Conservation (phyloP, 768 basidiomycete species). For the Lactifluus pinguis region DNA sequence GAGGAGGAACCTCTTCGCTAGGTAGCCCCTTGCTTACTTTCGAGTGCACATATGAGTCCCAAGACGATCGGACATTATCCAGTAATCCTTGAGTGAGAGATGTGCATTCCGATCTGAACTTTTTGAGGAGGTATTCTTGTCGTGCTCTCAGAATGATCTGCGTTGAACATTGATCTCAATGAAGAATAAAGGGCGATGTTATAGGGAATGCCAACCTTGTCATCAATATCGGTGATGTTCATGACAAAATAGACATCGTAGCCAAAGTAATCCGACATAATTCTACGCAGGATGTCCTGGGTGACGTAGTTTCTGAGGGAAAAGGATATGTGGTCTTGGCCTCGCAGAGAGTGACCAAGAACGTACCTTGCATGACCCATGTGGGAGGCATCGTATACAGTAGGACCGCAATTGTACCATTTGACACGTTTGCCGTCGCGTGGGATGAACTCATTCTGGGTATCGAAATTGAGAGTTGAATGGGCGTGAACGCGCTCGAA, state of each 20-base stretch:
- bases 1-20: slow-evolving; percentile 35
- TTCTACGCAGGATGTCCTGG: slow-evolving; percentile 83
- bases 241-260: slow-evolving; percentile 98
- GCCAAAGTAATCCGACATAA: slow-evolving; percentile 92
- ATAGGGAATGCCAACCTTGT: slow-evolving; percentile 56
- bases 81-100: slow-evolving; percentile 52
- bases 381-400: slow-evolving; percentile 96
- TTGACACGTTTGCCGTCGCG: slow-evolving; percentile 66
- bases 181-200: slow-evolving; percentile 10
- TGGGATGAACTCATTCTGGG: slow-evolving; percentile 70
- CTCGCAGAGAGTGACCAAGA: not conserved
- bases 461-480: not conserved
- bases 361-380: slow-evolving; percentile 94
- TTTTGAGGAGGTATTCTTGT: slow-evolving; percentile 62
- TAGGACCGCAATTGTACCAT: slow-evolving; percentile 99
- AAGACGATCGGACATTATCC: slow-evolving; percentile 47
- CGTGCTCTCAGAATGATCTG: slow-evolving; percentile 93
- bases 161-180: not conserved
- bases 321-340: not conserved
- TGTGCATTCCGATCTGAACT: slow-evolving; percentile 45
- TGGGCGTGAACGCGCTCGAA: slow-evolving; percentile 4
- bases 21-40: slow-evolving; percentile 60
- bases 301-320: slow-evolving; percentile 84
- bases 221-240: slow-evolving; percentile 99
- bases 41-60: slow-evolving; percentile 52